Evolutionary conservation across 176 grass and related monocot species (phyloP).

Genomic region (Calamus simplicifolius): DNA sequence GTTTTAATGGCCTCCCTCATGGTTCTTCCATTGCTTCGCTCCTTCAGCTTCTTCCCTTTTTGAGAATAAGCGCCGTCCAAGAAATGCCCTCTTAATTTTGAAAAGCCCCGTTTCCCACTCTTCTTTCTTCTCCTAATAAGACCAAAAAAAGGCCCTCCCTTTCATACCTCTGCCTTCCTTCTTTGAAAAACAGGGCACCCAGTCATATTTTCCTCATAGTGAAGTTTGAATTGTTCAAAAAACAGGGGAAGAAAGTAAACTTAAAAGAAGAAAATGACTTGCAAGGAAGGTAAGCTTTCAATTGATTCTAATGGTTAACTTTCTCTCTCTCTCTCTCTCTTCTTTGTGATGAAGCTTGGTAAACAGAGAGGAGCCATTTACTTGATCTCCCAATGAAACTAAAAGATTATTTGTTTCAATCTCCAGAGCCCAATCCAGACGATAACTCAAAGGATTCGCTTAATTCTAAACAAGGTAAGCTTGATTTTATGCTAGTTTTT

Average conservation of each 20-base stretch:
- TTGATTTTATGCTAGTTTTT: background rate
- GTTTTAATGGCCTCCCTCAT: too few relatives aligned
- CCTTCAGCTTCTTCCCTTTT: background rate
- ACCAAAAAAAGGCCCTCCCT: background rate
- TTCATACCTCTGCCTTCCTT: background rate
- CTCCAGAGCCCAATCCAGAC: conserved; percentile 11
- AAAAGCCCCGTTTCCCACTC: background rate
- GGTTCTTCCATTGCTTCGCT: background rate
- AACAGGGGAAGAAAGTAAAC: background rate
- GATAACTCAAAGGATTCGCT: background rate
- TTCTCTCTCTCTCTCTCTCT: too few relatives aligned
- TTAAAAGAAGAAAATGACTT: conserved; percentile 14
- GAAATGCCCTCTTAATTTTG: background rate
- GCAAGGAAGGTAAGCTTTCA: conserved; percentile 22
- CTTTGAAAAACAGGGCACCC: background rate
- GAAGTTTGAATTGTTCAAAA: conserved; percentile 16
- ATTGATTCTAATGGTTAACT: background rate
- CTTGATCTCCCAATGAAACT: conserved; percentile 13
- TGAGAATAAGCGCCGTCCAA: background rate
- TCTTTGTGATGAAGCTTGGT: background rate
- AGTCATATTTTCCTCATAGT: conserved; percentile 3
- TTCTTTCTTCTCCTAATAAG: background rate
- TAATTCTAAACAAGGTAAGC: conserved; percentile 3
- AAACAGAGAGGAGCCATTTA: background rate
- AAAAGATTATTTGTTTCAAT: conserved; percentile 14